Percentiles rank a stretch among this genome's conserved stretches.
These are phyloP conservation scores for Dactylellina drechsleri DNA, from an alignment of 2,329 filamentous ascomycete genomes.

Conservation along the genomic window DNA sequence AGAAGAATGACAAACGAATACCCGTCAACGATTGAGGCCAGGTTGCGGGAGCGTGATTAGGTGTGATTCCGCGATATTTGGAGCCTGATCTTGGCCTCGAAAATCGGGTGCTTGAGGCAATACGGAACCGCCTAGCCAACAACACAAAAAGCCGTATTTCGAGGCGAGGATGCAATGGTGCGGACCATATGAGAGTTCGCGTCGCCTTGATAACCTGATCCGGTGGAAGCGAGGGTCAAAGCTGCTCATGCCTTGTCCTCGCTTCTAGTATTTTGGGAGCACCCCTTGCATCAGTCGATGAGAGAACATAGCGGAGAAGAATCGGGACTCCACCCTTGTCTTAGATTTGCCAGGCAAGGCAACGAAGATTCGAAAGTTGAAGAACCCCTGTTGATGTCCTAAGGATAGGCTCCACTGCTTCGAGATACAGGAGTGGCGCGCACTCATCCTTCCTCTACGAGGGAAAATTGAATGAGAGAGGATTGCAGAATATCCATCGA, in stretches of 20 bases:
- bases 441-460: conserved; percentile 15
- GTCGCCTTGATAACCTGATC: conserved; percentile 6
- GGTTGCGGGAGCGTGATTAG: neutral
- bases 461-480: conserved; percentile 9
- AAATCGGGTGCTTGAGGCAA: neutral
- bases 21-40: too few species aligned
- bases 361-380: conserved; percentile 28
- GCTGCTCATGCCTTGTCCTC: conserved; percentile 13
- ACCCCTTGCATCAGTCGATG: conserved; percentile 40
- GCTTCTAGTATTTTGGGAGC: conserved; percentile 25
- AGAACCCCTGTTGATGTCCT: conserved; percentile 25
- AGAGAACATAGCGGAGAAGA: conserved; percentile 31
- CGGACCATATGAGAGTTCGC: neutral
- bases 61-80: conserved; percentile 14
- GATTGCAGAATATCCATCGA: conserved; percentile 28
- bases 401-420: conserved; percentile 33
- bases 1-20: too few species aligned
- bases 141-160: conserved; percentile 14
- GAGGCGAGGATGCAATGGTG: neutral
- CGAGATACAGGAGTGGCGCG: conserved; percentile 23
- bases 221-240: conserved; percentile 13
- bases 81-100: conserved; percentile 20
- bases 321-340: conserved; percentile 32
- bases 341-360: conserved; percentile 49
- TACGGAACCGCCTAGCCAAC: conserved; percentile 31